Conservation (phyloP, 352 stramenopile genomes). For the Phytophthora melonis region DNA sequence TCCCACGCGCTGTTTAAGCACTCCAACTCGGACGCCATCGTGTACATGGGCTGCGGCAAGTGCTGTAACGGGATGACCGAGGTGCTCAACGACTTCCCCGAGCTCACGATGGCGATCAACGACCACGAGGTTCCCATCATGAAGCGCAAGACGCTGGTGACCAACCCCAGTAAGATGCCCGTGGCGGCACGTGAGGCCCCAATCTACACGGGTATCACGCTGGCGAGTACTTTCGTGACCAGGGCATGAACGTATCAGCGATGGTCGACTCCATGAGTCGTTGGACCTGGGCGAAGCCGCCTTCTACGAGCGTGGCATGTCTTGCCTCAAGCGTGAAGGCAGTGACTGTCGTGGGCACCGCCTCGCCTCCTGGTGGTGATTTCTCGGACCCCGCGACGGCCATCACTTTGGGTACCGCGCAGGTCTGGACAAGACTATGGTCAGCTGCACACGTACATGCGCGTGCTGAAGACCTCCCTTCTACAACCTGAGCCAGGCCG, state of each 20-base stretch:
- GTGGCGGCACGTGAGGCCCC: constrained; percentile 99
- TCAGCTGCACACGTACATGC: no score
- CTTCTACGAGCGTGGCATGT: constrained; percentile 99
- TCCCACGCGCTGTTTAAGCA: constrained; percentile 99
- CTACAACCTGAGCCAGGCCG: no score
- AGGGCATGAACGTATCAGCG: constrained; percentile 99
- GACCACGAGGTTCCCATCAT: constrained; percentile 99
- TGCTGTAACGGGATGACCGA: constrained; percentile 99
- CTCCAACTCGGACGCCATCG: constrained; percentile 98
- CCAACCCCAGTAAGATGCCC: constrained; percentile 99
- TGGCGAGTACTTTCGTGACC: constrained; percentile 99
- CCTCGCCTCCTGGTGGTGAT: constrained; percentile 98
- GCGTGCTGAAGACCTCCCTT: no score
- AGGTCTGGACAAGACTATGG: constrained; percentile 99
- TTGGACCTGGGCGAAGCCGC: constrained; percentile 98
- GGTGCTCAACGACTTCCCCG: constrained; percentile 99
- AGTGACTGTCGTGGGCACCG: constrained; percentile 99
- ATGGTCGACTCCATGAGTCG: constrained; percentile 99
- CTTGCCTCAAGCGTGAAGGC: constrained; percentile 96
- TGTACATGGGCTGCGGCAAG: constrained; percentile 99
- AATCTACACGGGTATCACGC: constrained; percentile 99
- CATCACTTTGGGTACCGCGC: constrained; percentile 99
- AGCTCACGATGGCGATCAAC: constrained; percentile 99
- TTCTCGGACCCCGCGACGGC: constrained; percentile 99
- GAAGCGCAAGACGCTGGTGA: constrained; percentile 99